Evolutionary conservation across 208 protist species (phyloP), one percentile per base, ranked within the genome.

Genomic region (Angomonas ambiguus): DNA sequence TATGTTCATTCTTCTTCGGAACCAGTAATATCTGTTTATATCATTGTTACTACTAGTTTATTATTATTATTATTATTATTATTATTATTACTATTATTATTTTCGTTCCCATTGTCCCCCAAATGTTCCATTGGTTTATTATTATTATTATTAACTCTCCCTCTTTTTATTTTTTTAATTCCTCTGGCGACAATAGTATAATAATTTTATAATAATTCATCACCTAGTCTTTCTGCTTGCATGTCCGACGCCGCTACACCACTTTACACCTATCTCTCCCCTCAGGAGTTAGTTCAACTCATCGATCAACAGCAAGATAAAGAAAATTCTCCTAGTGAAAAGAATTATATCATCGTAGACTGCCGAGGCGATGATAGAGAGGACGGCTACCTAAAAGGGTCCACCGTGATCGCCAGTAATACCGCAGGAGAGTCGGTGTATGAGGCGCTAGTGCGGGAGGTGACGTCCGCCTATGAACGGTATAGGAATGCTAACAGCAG

Each of bases 331-430:
- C n/a, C n/a, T n/a, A n/a, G n/a, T n/a, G n/a, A n/a, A n/a, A n/a
- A n/a, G n/a, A 77, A 67, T 25, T 49, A 85, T 28, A 76, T 72
- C 2, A 72, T 94, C 27, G 63, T 91, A 18, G 88, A 94, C 76
- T 91, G 84, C 71, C 78, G 88, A n/a, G 85, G 91, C 48, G 60
- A 72, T 1, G 88, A 94, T 61, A 73, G 85, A 25, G 49, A 71
- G 32, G 62, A 71, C n/a, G 88, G 88, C 20, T 83, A 73, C 42
- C 82, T 91, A 27, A 51, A 72, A 2, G 72, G 75, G 61, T 90
- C 88, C 24, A 63, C 83, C 18, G 77, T 83, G 48, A 65, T 77
- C 25, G 82, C 88, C 11, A 82, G 76, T 10, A 48, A 61, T 2
- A 75, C 51, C 58, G 75, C 74, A 51, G 82, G 74, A 0, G 30